Conservation (phyloP, 441 rosid species). For the Bruguiera hainesii region DNA sequence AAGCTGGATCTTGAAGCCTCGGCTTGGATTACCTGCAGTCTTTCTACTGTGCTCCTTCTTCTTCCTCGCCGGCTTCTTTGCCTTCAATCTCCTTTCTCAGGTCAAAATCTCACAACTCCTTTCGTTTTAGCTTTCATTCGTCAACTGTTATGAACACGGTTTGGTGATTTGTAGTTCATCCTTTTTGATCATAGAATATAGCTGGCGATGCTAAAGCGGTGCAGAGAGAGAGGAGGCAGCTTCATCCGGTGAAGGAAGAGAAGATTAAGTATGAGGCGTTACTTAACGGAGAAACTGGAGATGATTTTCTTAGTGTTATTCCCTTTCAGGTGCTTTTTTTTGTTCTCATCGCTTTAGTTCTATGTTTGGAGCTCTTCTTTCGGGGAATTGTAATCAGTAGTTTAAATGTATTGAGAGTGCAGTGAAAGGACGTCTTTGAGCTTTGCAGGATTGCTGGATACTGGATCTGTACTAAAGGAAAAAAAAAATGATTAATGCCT, state of each 20-base stretch:
- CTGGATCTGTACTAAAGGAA: no score
- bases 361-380: neutral
- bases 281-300: slow-evolving; percentile 48
- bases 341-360: neutral
- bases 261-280: slow-evolving; percentile 19
- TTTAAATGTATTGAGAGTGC: neutral
- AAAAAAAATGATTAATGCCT: no score
- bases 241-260: slow-evolving; percentile 31
- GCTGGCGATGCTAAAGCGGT: slow-evolving; percentile 4
- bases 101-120: slow-evolving; percentile 17
- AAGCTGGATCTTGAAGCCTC: slow-evolving; percentile 32
- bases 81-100: slow-evolving; percentile 42
- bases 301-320: slow-evolving; percentile 40
- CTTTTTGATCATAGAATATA: slow-evolving; percentile 17
- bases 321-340: slow-evolving; percentile 53
- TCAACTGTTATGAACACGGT: neutral
- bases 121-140: neutral
- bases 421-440: no score
- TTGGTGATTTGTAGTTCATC: neutral
- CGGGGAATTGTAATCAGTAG: neutral
- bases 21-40: slow-evolving; percentile 34
- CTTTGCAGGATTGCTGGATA: no score
- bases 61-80: slow-evolving; percentile 49
- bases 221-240: slow-evolving; percentile 30
- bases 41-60: slow-evolving; percentile 40